Evolutionary conservation across 78 protist genomes (phyloP).

Genomic region (Dictyostelium firmibasis): DNA sequence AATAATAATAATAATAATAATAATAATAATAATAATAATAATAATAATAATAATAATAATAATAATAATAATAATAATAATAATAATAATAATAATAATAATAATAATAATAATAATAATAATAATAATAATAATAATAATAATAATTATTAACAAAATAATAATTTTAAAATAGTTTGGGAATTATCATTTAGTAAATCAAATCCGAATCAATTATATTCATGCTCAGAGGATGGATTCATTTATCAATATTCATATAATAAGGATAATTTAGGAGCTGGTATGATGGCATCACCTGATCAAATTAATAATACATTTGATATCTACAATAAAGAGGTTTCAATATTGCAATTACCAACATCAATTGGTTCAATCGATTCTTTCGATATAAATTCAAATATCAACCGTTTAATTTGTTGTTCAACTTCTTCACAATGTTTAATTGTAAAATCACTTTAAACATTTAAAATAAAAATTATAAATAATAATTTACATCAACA

Average conservation of each 20-base stretch:
- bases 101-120: too few relatives aligned
- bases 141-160: background rate
- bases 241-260: constrained; percentile 37
- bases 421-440: constrained; percentile 39
- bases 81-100: too few relatives aligned
- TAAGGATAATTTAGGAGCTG: background rate
- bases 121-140: background rate
- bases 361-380: constrained; percentile 28
- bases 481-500: too few relatives aligned
- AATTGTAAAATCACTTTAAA: constrained; percentile 16
- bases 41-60: too few relatives aligned
- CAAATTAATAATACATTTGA: constrained; percentile 19
- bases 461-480: background rate
- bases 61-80: too few relatives aligned
- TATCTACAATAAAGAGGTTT: constrained; percentile 12
- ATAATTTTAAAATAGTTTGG: constrained; percentile 36
- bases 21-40: too few relatives aligned
- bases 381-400: constrained; percentile 26
- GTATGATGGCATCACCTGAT: background rate
- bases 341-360: background rate
- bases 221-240: constrained; percentile 71
- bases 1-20: too few relatives aligned
- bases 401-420: constrained; percentile 19
- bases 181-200: constrained; percentile 52
- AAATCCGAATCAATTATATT: constrained; percentile 59